Evolutionary conservation across 2,329 filamentous ascomycete species (phyloP).

Genomic region (Escovopsis weberi): DNA sequence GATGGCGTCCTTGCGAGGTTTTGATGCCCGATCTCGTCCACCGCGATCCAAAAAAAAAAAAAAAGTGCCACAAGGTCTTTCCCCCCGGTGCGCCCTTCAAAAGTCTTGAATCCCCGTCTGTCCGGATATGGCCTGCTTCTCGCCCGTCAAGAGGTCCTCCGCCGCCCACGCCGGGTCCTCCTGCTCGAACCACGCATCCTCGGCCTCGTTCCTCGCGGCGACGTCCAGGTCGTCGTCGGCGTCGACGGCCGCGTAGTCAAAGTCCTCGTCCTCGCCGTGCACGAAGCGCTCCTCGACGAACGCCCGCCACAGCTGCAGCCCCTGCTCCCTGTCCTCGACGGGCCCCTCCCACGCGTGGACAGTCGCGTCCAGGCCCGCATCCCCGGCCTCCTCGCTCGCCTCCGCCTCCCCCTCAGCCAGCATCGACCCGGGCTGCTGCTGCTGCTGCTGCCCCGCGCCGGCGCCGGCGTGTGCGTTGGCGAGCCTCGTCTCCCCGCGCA

Average conservation of each 20-base stretch:
- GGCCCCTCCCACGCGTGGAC: constrained; percentile 15
- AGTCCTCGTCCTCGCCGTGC: constrained; percentile 59
- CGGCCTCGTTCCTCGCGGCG: constrained; percentile 40
- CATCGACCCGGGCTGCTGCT: no score
- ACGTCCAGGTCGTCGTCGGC: constrained; percentile 56
- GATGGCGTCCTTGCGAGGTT: no score
- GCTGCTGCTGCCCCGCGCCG: constrained; percentile 17
- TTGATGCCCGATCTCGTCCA: no score
- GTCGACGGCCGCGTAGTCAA: constrained; percentile 62
- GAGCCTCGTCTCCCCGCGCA: constrained; percentile 65
- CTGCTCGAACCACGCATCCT: constrained; percentile 69
- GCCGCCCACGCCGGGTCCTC: constrained; percentile 55
- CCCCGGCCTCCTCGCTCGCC: neutral
- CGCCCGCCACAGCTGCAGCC: constrained; percentile 51
- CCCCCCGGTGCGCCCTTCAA: constrained; percentile 20
- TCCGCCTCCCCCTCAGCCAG: neutral
- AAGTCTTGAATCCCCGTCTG: constrained; percentile 64
- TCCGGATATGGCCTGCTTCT: constrained; percentile 25
- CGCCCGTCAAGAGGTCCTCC: constrained; percentile 18
- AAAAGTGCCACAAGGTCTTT: no score
- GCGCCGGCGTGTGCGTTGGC: constrained; percentile 19
- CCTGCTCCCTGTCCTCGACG: constrained; percentile 42
- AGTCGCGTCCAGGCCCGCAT: constrained; percentile 3
- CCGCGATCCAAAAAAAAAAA: no score
- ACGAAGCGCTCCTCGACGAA: constrained; percentile 65